A percentile compares a stretch with the other conserved stretches of the same genome.
Evolutionary conservation across 345 rosid species (phyloP).

Genomic region (Eucalyptus marginata): DNA sequence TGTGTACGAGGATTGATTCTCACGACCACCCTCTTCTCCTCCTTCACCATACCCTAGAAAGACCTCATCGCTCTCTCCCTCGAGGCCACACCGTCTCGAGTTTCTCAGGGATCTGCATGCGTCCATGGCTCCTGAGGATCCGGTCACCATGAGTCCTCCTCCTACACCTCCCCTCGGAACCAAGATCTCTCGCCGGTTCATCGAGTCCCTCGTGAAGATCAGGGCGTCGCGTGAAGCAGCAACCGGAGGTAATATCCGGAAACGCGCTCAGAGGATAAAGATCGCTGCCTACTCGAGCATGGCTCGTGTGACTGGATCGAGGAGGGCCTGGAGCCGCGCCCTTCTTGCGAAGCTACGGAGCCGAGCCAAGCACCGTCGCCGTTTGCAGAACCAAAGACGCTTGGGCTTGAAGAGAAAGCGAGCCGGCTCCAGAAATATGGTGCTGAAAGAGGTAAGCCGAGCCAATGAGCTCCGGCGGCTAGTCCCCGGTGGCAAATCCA

Average conservation of each 20-base stretch:
- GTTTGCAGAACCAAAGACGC: neutral
- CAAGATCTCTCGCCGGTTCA: slow-evolving; percentile 13
- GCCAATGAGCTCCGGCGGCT: slow-evolving; percentile 6
- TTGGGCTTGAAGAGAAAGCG: neutral
- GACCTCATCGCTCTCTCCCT: neutral
- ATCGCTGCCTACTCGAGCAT: slow-evolving; percentile 14
- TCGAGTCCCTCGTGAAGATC: slow-evolving; percentile 2
- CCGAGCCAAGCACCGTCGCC: neutral
- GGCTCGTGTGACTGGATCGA: slow-evolving; percentile 15
- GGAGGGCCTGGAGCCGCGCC: slow-evolving; percentile 26
- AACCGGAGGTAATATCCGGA: neutral
- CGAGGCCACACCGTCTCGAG: neutral
- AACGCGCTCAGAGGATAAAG: slow-evolving; percentile 6
- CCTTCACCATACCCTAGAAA: neutral
- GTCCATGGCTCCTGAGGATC: neutral
- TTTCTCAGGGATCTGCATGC: neutral
- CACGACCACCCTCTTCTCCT: neutral
- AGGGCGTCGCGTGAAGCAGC: neutral
- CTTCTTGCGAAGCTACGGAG: slow-evolving; percentile 1
- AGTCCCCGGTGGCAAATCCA: slow-evolving; percentile 21
- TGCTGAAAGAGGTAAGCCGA: neutral
- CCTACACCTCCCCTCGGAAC: neutral
- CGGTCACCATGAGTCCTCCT: neutral
- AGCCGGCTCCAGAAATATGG: neutral
- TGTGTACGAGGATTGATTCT: neutral